Evolutionary conservation across 257 asterid genomes (phyloP).

Genomic region (Penstemon eatonii): DNA sequence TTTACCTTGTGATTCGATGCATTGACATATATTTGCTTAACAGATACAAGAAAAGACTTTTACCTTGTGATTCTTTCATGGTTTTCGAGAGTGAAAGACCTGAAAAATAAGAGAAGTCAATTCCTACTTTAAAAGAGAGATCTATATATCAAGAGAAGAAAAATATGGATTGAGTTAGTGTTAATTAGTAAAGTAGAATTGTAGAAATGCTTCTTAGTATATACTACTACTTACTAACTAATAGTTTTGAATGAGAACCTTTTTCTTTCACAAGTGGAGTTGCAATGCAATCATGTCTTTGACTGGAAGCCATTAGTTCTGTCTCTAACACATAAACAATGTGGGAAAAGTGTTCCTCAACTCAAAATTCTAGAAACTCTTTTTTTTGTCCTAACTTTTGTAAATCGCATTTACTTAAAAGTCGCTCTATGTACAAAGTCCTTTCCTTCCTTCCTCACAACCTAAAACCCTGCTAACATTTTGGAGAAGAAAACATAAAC

Average conservation of each 20-base stretch:
- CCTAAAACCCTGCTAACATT: no score
- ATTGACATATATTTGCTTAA: not conserved
- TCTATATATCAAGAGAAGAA: not conserved
- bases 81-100: constrained; percentile 20
- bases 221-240: constrained; percentile 22
- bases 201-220: constrained; percentile 11
- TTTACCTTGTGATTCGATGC: constrained; percentile 32
- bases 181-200: constrained; percentile 39
- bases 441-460: no score
- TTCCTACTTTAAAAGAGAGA: not conserved
- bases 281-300: constrained; percentile 43
- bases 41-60: constrained; percentile 7
- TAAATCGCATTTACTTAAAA: no score
- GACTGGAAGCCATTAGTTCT: constrained; percentile 26
- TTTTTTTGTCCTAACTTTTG: not conserved
- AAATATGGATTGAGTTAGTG: constrained; percentile 24
- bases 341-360: no score
- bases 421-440: no score
- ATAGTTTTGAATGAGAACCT: constrained; percentile 14
- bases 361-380: no score
- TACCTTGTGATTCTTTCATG: constrained; percentile 42
- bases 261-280: constrained; percentile 36
- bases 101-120: constrained; percentile 3
- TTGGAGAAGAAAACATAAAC: no score
- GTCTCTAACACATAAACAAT: no score